phyloP scores from a whole-genome alignment of 306 rosid species.

The Carpinus viminea region DNA sequence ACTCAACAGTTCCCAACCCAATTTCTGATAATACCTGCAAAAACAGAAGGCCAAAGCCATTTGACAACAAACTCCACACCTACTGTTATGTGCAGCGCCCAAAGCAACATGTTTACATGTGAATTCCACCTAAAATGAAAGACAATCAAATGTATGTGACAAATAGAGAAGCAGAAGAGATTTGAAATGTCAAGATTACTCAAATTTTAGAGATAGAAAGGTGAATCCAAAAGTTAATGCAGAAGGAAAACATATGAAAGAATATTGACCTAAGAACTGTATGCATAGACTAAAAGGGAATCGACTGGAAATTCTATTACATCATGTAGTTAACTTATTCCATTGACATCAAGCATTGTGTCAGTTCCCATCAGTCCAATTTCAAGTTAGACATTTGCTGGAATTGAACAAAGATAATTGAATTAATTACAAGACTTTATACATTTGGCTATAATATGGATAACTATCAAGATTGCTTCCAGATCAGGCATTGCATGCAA shows the following conservation, averaged over 20 bases:
- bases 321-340: neutral
- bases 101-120: neutral
- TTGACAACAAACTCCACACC: slow-evolving; percentile 10
- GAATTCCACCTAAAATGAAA: neutral
- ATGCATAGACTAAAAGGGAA: neutral
- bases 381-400: neutral
- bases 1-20: slow-evolving; percentile 12
- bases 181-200: neutral
- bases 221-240: neutral
- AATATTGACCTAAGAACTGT: neutral
- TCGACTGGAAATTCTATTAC: neutral
- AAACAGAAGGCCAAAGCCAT: slow-evolving; percentile 18
- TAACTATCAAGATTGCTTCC: neutral
- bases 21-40: slow-evolving; percentile 31
- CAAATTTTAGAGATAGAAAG: neutral
- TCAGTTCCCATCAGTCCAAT: neutral
- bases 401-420: neutral
- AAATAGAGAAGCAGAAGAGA: neutral
- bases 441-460: neutral
- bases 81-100: neutral
- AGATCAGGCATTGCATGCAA: neutral
- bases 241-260: neutral
- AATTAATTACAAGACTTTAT: neutral
- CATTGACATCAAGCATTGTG: neutral
- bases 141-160: neutral